phyloP scores from a whole-genome alignment of 2,329 filamentous ascomycete species.

The Sordariomycetes sp. region DNA sequence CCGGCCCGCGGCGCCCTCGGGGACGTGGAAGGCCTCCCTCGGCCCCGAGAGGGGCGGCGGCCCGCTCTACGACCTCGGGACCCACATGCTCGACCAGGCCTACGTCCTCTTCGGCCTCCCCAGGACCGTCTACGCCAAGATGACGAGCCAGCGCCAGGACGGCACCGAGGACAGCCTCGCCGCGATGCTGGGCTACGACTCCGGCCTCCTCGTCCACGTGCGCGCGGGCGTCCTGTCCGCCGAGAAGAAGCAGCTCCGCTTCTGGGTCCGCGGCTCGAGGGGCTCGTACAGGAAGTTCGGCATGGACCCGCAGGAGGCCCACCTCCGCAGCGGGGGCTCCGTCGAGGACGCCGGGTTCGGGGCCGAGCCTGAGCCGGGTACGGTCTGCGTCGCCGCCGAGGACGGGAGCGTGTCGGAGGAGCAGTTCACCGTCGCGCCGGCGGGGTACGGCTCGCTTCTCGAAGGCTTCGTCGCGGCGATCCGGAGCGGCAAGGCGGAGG shows the following conservation, averaged over 20 bases:
- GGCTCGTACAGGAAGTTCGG: conserved; percentile 62
- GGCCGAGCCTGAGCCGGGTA: conserved; percentile 38
- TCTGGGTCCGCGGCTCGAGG: conserved; percentile 63
- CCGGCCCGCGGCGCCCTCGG: conserved; percentile 38
- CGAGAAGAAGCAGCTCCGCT: conserved; percentile 57
- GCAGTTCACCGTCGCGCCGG: conserved; percentile 45
- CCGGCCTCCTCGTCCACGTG: conserved; percentile 53
- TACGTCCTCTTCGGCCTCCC: conserved; percentile 60
- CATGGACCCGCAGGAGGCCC: conserved; percentile 64
- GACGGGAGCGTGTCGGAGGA: conserved; percentile 34
- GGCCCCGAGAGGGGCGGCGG: conserved; percentile 49
- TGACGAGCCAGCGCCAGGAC: conserved; percentile 49
- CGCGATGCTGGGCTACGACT: conserved; percentile 52
- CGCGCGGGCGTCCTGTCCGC: conserved; percentile 57
- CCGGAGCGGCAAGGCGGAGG: conserved; percentile 29
- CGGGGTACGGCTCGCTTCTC: conserved; percentile 61
- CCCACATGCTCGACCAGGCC: conserved; percentile 64
- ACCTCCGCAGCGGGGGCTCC: conserved; percentile 47
- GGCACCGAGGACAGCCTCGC: conserved; percentile 46
- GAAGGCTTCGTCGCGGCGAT: conserved; percentile 33
- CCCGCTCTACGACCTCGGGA: conserved; percentile 61
- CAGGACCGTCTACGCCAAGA: conserved; percentile 49
- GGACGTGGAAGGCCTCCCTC: conserved; percentile 54
- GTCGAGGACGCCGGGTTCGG: conserved; percentile 53
- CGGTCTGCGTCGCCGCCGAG: conserved; percentile 41